Base-by-base conservation (phyloP, 768 basidiomycete genomes). In the Clitopilus hobsonii region DNA sequence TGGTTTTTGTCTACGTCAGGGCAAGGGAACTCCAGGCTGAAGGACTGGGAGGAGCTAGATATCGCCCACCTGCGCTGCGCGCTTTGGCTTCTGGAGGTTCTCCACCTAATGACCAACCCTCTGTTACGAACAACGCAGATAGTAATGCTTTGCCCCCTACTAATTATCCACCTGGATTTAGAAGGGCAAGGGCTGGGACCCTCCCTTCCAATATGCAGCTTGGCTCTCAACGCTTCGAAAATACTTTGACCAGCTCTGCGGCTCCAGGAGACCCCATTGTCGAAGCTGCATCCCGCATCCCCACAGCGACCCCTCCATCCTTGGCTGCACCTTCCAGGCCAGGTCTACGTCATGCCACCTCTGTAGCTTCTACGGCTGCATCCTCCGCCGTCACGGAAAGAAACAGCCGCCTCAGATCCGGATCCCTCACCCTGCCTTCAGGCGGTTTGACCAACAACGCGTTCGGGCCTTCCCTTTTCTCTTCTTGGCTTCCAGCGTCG, bases 141-240 rank as follows among this genome's bases (percentile, higher is more conserved):
- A 73, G 73, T 63, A 69, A 78, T 60, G 68, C 77, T 57, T 65
- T 86, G 66, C 83, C 89, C 63, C 79, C 86, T 60, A 84, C 86
- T 68, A 89, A 84, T 73, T 90, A 84, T 69, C 89, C 91, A 57
- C 79, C 89, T 54, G 90, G 91, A 58, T 96, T 94, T 70, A 85
- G 92, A 75, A 86, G 94, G 78, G 92, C 94, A 66, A 86, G 94
- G 85, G 96, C 95, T 61, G 96, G 94, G 55, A 98, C 95, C 78
- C 83, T 98, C 66, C 95, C 95, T 73, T 96, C 94, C 62, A 95
- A 95, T 69, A 88, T 96, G 52, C 88, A 89, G 66, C 85, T 93
- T 62, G 89, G 88, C 56, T 86, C 91, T 52, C 89, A 91, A 69
- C 83, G 86, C 55, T 92, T 84, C 71, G 86, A 86, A 25, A 85